A percentile compares a stretch with the other conserved stretches of the same genome.
Conservation (phyloP, 441 rosid genomes). For the Mallotus repandus region DNA sequence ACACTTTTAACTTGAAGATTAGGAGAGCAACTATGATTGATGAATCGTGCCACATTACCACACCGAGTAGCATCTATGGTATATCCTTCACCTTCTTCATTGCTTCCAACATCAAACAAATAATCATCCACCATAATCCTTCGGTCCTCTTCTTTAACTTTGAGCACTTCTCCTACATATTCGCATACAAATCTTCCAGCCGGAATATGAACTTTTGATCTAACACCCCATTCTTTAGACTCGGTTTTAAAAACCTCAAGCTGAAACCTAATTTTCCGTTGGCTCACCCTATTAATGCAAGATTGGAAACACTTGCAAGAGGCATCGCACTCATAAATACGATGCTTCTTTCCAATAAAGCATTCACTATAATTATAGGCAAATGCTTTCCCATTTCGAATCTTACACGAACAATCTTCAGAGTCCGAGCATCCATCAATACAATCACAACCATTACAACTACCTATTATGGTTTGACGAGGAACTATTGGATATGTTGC, state of each 20-base stretch:
- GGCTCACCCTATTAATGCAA: constrained; percentile 65
- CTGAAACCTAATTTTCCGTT: constrained; percentile 57
- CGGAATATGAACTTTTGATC: constrained; percentile 56
- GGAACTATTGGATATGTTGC: constrained; percentile 42
- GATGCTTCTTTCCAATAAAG: constrained; percentile 39
- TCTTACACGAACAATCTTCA: constrained; percentile 49
- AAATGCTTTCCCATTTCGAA: constrained; percentile 53
- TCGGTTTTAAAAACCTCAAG: constrained; percentile 68
- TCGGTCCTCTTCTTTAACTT: constrained; percentile 55
- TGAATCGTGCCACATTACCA: constrained; percentile 76
- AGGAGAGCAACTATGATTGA: constrained; percentile 81
- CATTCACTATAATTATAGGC: constrained; percentile 56
- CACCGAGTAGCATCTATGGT: constrained; percentile 59
- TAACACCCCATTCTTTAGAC: constrained; percentile 78
- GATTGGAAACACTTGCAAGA: constrained; percentile 61
- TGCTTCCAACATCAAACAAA: constrained; percentile 55
- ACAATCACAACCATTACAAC: constrained; percentile 66
- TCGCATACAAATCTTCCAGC: constrained; percentile 76
- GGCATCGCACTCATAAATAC: constrained; percentile 72
- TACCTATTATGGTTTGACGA: constrained; percentile 30
- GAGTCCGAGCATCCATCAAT: constrained; percentile 44
- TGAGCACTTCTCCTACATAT: constrained; percentile 63
- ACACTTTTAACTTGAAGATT: constrained; percentile 71
- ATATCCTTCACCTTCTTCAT: constrained; percentile 40
- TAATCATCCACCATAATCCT: constrained; percentile 47